These are phyloP conservation scores for Arxiozyma slooffiae DNA, from an alignment of 1,139 yeast genomes.

Conservation along the genomic window DNA sequence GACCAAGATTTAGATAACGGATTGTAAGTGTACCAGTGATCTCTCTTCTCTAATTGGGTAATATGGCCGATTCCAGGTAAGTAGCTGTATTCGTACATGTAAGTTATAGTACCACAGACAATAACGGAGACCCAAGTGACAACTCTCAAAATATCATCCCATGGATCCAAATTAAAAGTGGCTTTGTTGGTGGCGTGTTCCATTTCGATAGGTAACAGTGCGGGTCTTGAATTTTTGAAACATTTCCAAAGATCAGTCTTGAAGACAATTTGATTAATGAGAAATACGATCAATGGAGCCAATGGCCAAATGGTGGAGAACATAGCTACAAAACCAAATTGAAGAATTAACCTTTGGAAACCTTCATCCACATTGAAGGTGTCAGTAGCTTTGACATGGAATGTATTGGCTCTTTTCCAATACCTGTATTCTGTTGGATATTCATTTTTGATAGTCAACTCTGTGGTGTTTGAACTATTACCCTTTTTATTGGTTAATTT, in stretches of 20 bases:
- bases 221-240: slow-evolving; percentile 19
- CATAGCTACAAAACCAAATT: slow-evolving; percentile 71
- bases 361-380: slow-evolving; percentile 61
- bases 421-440: slow-evolving; percentile 44
- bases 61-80: slow-evolving; percentile 22
- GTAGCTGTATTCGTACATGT: slow-evolving; percentile 49
- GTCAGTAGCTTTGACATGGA: not conserved
- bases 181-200: not conserved
- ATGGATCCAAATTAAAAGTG: slow-evolving; percentile 5
- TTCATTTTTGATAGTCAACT: slow-evolving; percentile 6
- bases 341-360: slow-evolving; percentile 58
- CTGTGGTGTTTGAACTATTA: slow-evolving; percentile 2
- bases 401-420: slow-evolving; percentile 44
- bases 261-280: slow-evolving; percentile 40
- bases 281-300: slow-evolving; percentile 60
- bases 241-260: slow-evolving; percentile 28
- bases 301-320: slow-evolving; percentile 90
- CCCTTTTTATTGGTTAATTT: slow-evolving; percentile 4
- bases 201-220: slow-evolving; percentile 6
- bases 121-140: slow-evolving; percentile 72
- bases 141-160: slow-evolving; percentile 41
- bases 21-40: slow-evolving; percentile 19
- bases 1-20: slow-evolving; percentile 23
- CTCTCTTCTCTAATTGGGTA: slow-evolving; percentile 13
- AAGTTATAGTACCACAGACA: slow-evolving; percentile 58